Base-by-base conservation (phyloP, 768 basidiomycete genomes). In the Amanita thiersii region DNA sequence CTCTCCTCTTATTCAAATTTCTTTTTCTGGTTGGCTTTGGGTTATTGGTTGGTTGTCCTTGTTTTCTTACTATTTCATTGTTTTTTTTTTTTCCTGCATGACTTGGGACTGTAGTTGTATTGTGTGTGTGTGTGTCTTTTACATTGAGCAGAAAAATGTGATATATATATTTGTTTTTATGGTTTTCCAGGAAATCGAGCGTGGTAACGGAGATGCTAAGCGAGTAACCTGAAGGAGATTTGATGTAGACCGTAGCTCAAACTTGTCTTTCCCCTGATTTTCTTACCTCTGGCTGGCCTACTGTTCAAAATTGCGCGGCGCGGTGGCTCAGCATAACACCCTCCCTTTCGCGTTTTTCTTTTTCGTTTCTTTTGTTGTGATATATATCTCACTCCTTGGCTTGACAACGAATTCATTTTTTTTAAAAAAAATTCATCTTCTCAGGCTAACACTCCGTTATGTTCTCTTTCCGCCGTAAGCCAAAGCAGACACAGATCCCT, bases 401-500 rank as follows among this genome's bases (percentile, higher is more conserved):
- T 47, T 47, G 48, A 41, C 43, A 44, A 45, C 45, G n/a, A n/a
- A n/a, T 47, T 48, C 46, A 45, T 39, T 46, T 50, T 49, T 42
- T 37, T 49, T 45, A 38, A 39, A 21, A 11, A 20, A 37, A 46
- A 39, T 45, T 48, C 43, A 39, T 37, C 46, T 32, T 45, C 24
- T 40, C 32, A 32, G 20, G 31, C 30, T 25, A 40, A 40, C 28
- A 31, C 37, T 25, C 43, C 41, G 48, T 58, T 51, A 87, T 87
- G 83, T 86, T 86, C 59, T 79, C 77, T 39, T 81, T 83, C 54
- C 79, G 84, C 47, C 77, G 83, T 52, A 85, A 79, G 59, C 68
- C 74, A 45, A 77, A 69, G 66, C 67, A 71, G 62, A 61, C 58
- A 52, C 64, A 71, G 52, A 60, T 69, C 30, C 49, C 62, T 1